Conservation (phyloP, 2,329 filamentous ascomycete species). For the Geosmithia putterillii region DNA sequence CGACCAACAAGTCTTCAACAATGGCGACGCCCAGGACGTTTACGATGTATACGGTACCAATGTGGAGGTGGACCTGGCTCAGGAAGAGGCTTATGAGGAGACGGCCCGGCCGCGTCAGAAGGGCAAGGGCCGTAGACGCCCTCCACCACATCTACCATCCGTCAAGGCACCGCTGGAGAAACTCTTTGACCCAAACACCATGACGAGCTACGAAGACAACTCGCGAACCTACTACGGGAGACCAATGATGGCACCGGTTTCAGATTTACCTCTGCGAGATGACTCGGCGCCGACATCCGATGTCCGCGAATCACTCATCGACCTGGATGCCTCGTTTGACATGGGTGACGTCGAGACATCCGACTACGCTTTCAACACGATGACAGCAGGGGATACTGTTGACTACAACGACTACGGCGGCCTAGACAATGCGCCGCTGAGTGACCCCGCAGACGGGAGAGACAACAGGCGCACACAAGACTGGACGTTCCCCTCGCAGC, state of each 20-base stretch:
- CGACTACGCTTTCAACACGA: conserved; percentile 49
- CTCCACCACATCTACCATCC: conserved; percentile 44
- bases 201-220: conserved; percentile 53
- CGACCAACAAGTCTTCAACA: conserved; percentile 42
- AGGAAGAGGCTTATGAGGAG: conserved; percentile 27
- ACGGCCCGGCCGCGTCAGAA: conserved; percentile 37
- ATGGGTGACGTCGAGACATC: conserved; percentile 37
- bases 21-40: conserved; percentile 43
- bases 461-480: conserved; percentile 38
- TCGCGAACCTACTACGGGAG: conserved; percentile 43
- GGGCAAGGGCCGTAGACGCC: conserved; percentile 40
- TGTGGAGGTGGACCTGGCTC: conserved; percentile 33
- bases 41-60: conserved; percentile 48
- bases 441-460: conserved; percentile 46
- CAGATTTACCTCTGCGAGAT: conserved; percentile 47
- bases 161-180: conserved; percentile 50
- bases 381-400: conserved; percentile 36
- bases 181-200: conserved; percentile 53
- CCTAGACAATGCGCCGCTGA: conserved; percentile 21
- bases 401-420: conserved; percentile 38
- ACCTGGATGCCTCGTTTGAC: conserved; percentile 47
- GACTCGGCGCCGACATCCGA: conserved; percentile 35
- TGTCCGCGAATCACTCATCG: conserved; percentile 52
- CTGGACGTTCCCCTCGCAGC: conserved; percentile 45
- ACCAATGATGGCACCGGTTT: conserved; percentile 25